A percentile compares a stretch with the other conserved stretches of the same genome.
phyloP scores from a whole-genome alignment of 23 red algal species.

The Chondrus crispus region DNA sequence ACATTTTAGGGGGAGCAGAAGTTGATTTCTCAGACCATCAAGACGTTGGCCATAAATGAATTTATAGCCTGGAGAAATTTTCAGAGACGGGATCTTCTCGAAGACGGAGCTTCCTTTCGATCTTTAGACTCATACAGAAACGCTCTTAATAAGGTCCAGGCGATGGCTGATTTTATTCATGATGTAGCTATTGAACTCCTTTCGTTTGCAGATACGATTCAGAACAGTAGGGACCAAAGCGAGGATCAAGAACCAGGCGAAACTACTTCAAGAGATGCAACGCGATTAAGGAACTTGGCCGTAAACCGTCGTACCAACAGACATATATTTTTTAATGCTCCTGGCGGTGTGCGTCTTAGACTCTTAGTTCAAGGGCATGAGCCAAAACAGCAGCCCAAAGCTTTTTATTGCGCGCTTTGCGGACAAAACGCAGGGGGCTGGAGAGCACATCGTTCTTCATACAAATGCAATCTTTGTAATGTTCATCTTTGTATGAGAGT shows the following conservation, averaged over 20 bases:
- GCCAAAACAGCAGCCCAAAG: background rate
- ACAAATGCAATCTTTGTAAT: background rate
- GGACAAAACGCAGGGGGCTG: background rate
- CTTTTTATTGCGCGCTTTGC: background rate
- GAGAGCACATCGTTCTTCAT: background rate
- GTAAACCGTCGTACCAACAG: background rate
- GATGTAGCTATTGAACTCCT: background rate
- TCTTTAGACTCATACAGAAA: background rate
- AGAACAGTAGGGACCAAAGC: no score
- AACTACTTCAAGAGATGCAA: background rate
- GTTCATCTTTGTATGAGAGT: background rate
- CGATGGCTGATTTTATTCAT: slow-evolving; percentile 3
- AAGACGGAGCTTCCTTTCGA: background rate
- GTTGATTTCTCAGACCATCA: background rate
- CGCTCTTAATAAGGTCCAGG: background rate
- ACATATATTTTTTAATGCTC: background rate
- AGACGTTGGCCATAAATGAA: background rate
- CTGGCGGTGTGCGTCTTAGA: background rate
- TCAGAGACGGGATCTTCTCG: background rate
- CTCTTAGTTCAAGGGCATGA: background rate
- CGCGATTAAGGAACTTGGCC: background rate
- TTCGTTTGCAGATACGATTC: background rate
- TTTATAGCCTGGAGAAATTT: background rate
- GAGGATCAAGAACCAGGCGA: no score
- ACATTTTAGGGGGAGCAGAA: background rate